A percentile compares a stretch with the other conserved stretches of the same genome.
Conservation (phyloP, 2,329 filamentous ascomycete genomes). For the Salinomyces thailandicus region DNA sequence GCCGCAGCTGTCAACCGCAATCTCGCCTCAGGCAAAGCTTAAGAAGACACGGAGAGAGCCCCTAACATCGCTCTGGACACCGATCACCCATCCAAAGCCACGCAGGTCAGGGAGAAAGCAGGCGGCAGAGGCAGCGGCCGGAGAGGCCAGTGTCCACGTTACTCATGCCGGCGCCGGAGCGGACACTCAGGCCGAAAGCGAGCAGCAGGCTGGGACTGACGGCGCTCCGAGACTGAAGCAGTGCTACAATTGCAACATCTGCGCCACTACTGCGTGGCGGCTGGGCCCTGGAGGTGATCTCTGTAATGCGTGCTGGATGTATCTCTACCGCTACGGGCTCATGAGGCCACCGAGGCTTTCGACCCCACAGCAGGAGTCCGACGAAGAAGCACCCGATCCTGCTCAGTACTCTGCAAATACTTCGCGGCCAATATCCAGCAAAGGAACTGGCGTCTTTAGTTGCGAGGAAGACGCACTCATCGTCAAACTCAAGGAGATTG, state of each 20-base stretch:
- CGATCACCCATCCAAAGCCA: conserved; percentile 7
- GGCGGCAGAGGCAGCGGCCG: neutral
- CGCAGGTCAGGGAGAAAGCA: conserved; percentile 1
- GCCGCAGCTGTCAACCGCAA: neutral
- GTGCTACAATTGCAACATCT: conserved; percentile 21
- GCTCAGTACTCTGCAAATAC: conserved; percentile 12
- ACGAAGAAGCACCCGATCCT: conserved; percentile 2
- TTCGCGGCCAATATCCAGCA: conserved; percentile 5
- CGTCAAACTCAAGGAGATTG: conserved; percentile 33
- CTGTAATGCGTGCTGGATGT: conserved; percentile 23
- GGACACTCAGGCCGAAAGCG: neutral
- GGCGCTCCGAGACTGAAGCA: conserved; percentile 8
- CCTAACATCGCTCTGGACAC: conserved; percentile 14
- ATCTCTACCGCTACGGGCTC: conserved; percentile 20
- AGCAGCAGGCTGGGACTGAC: neutral
- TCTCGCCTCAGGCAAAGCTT: conserved; percentile 5
- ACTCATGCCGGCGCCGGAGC: too few species aligned
- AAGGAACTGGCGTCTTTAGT: conserved; percentile 2
- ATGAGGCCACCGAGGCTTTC: conserved; percentile 18
- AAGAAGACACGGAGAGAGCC: conserved; percentile 4
- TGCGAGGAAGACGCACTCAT: conserved; percentile 21
- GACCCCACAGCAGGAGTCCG: conserved; percentile 7
- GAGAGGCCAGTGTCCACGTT: neutral
- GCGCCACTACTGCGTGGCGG: conserved; percentile 15
- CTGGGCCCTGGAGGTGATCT: conserved; percentile 19